Base-by-base conservation (phyloP, 495 filamentous ascomycete genomes). In the Parathielavia appendiculata region DNA sequence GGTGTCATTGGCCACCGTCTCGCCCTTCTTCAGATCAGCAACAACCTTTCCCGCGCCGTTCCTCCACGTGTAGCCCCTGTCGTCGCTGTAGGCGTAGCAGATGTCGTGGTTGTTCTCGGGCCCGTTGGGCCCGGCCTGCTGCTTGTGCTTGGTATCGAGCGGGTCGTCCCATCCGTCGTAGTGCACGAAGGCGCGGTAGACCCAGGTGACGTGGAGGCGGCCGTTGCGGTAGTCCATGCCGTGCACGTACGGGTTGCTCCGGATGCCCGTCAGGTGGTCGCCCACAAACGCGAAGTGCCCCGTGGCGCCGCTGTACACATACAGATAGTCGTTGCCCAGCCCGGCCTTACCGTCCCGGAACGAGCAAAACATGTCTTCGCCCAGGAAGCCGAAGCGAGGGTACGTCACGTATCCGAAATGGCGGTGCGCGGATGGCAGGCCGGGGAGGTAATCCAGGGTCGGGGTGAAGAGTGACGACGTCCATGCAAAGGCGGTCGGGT, bases 211-310 rank as follows among this genome's bases (percentile, higher is more conserved):
- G 58, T 78, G 69, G 17, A 79, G 67, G 7, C 61, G 56, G 7
- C 57, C 59, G 57, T 50, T 5, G 41, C 66, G 65, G 30, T 50
- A 65, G 66, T 70, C 64, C 3, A 79, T 60, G 4, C 75, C 77
- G 66, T 80, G 71, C 57, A 78, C 73, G 59, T 80, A 80, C 17
- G 77, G 75, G 61, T 77, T 80, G 58, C 75, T 78, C 12, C 62
- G 54, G 6, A 68, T 59, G 30, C 76, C 77, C 40, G 72, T 70
- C n/a, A 80, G 73, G 50, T 72, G 72, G 23, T 65, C 68, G 30
- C 76, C 73, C 8, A 72, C 63, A 22, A 66, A 70, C 9, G 44
- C 46, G 60, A 69, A 79, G 6, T 17, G 26, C 23, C 64, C 59
- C 8, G 51, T 30, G 8, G 38, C 39, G 46, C 47, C 56, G 14